Base-by-base conservation (phyloP, 2,329 filamentous ascomycete genomes). In the Hymenoscyphus occultus region DNA sequence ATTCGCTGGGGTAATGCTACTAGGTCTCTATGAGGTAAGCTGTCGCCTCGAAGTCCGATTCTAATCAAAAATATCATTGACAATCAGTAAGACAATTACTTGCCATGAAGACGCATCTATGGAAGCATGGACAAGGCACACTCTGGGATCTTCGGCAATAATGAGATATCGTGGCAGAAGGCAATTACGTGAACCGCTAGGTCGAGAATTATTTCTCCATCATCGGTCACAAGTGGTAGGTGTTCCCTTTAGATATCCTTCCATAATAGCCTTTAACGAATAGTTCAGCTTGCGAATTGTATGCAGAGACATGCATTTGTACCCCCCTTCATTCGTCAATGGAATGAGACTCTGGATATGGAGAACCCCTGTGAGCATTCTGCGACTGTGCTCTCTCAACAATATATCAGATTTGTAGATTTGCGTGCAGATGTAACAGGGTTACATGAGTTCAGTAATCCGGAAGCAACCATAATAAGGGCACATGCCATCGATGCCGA, bases 121-220 rank as follows among this genome's bases (percentile, higher is more conserved):
- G 72, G 75, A 77, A 45, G 80, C 81, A 2, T 85, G 83, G 80
- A 80, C 83, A 60, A 77, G 83, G 63, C 83, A 86, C 69, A 78
- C 84, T 56, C 81, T 79, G 56, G 83, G 83, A 5, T 83, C 83
- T 3, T 78, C 80, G 2, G 78, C 79, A 3, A 74, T 86, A 19
- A 79, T 83, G 13, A 77, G 76, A 60, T 76, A 84, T 69, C 79
- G 83, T 58, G 83, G 83, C 28, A 72, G 77, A 13, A 73, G 74
- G 6, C 81, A 82, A 64, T 81, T 86, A 67, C 73, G 71, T 61
- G 82, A 80, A 13, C 75, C 76, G 56, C 79, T 81, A 3, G 83
- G 83, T 2, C 75, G 78, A 45, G 77, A 80, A 63, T 82, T 86
- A 80, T 85, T 86, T 70, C 76, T 81, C 63, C 83, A 84, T 79